Evolutionary conservation across 2,329 filamentous ascomycete genomes (phyloP).

Genomic region (Juglanconis sp.): DNA sequence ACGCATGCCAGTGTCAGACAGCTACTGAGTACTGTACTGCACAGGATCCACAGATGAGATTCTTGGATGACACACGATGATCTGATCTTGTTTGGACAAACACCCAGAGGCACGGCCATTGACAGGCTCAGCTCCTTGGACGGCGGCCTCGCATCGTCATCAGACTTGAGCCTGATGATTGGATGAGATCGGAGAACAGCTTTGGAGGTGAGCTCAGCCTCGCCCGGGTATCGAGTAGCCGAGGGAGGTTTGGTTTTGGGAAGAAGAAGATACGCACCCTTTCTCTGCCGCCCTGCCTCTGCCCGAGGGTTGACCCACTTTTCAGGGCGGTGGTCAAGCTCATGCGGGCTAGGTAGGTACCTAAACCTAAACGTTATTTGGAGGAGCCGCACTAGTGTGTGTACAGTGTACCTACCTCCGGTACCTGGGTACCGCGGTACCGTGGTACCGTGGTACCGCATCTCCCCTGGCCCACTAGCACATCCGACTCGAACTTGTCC

Average conservation of each 20-base stretch:
- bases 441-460: too few relatives aligned
- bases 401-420: too few relatives aligned
- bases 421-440: too few relatives aligned
- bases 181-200: neutral
- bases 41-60: neutral
- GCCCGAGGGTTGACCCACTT: neutral
- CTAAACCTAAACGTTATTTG: slow-evolving; percentile 17
- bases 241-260: slow-evolving; percentile 4
- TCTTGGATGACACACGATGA: neutral
- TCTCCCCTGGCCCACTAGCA: too few relatives aligned
- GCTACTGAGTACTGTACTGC: neutral
- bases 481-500: too few relatives aligned
- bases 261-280: neutral
- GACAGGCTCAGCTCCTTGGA: neutral
- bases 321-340: neutral
- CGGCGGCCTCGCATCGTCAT: neutral
- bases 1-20: neutral
- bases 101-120: neutral
- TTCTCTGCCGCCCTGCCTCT: neutral
- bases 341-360: neutral
- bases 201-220: slow-evolving; percentile 3
- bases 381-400: slow-evolving; percentile 9
- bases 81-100: neutral
- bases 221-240: slow-evolving; percentile 10
- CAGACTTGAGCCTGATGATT: neutral